Evolutionary conservation across 164 flowering plant genomes (phyloP).

Genomic region (Platanus orientalis): DNA sequence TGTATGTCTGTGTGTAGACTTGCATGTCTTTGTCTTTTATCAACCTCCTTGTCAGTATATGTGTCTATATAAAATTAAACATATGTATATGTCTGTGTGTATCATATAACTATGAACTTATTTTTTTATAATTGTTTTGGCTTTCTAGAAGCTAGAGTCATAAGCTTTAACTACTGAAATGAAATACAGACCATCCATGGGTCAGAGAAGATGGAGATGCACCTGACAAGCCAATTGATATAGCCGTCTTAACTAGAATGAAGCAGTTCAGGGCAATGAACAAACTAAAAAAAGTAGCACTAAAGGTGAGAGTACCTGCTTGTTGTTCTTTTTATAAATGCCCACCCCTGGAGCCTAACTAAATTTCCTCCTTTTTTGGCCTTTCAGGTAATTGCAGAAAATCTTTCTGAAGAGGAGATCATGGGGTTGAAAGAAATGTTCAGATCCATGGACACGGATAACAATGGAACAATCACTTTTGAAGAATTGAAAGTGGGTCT

Average conservation of each 20-base stretch:
- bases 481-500: slow-evolving; percentile 69
- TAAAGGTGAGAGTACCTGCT: slow-evolving; percentile 50
- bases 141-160: neutral
- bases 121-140: neutral
- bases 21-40: too few species aligned
- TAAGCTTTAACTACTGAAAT: slow-evolving; percentile 9
- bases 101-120: neutral
- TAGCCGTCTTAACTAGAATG: slow-evolving; percentile 88
- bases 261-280: slow-evolving; percentile 97
- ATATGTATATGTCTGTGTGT: neutral
- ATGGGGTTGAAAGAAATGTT: slow-evolving; percentile 74
- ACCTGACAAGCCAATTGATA: slow-evolving; percentile 86
- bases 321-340: neutral
- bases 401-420: slow-evolving; percentile 73
- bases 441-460: slow-evolving; percentile 62
- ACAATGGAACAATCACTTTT: slow-evolving; percentile 64
- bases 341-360: neutral
- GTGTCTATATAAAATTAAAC: neutral
- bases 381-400: slow-evolving; percentile 61
- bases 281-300: slow-evolving; percentile 86
- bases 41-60: too few species aligned
- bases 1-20: too few species aligned
- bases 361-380: neutral
- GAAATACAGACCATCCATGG: slow-evolving; percentile 87
- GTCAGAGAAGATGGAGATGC: slow-evolving; percentile 87